Evolutionary conservation across 352 stramenopile species (phyloP), one percentile per base, ranked within the genome.

Genomic region (Phytophthora idaei): DNA sequence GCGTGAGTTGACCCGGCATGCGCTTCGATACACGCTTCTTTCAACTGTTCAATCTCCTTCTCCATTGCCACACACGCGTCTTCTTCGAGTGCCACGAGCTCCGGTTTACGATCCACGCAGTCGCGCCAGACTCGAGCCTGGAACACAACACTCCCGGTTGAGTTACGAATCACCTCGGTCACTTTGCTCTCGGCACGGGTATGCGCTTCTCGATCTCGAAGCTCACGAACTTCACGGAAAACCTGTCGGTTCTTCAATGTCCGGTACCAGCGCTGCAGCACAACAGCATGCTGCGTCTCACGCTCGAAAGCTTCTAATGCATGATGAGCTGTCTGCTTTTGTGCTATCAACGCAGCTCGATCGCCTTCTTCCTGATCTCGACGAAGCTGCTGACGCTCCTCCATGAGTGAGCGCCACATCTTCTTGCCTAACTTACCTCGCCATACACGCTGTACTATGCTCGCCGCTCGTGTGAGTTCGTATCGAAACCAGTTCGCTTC

Each of bases 71-170:
- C 42, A 14, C 64, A 82, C 12, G 78, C 67, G 2, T 63, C 61
- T 39, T 91, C 81, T 52, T 83, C 71, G 42, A 90, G 68, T 29
- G 65, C 77, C 8, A 57, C 55, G 34, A 90, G 63, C 34, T 77
- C 48, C 27, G 76, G 17, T 44, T 83, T 85, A 39, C 74, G 64
- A 51, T 85, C 84, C 17, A 89, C 61, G 21, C 80, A 89, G 50
- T 91, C 83, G 1, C 76, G 75, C 86, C 86, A 94, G 14, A 92
- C 82, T 6, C 71, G 72, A 39, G 86, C 81, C 46, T 90, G 86
- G 57, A 90, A 94, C 11, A 90, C 60, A 21, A 89, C 77, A 56
- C 70, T 72, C 8, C 56, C 58, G 32, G 80, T 72, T 42, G 76
- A 60, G 1, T 52, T 41, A 4, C 39, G 59, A 8, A 92, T 50